Evolutionary conservation across 2,329 filamentous ascomycete species (phyloP).

Genomic region (Colletotrichum melonis): DNA sequence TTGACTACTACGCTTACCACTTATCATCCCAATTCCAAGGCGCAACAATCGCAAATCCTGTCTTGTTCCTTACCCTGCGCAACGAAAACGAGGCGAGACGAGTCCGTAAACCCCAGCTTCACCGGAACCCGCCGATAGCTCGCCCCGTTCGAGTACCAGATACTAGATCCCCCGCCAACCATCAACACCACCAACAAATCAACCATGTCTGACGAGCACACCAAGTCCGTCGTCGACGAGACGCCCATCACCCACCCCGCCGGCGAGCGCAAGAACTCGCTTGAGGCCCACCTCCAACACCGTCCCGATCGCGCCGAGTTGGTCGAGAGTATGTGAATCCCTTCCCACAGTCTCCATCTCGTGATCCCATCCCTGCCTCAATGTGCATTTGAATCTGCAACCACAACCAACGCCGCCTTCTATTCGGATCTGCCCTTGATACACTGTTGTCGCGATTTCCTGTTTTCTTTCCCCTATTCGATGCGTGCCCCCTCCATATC

Average conservation of each 20-base stretch:
- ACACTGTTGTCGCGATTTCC: background rate
- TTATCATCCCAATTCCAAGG: conserved; percentile 2
- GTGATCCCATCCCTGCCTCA: background rate
- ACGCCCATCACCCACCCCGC: conserved; percentile 66
- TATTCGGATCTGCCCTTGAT: background rate
- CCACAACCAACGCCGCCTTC: background rate
- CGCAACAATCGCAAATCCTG: conserved; percentile 8
- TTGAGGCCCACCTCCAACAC: conserved; percentile 78
- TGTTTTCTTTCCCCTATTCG: background rate
- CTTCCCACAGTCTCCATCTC: background rate
- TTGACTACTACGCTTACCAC: background rate
- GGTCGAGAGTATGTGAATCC: conserved; percentile 74
- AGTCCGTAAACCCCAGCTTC: background rate
- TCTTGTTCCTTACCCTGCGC: background rate
- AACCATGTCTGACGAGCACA: conserved; percentile 48
- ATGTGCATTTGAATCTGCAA: background rate
- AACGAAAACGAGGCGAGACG: conserved; percentile 24
- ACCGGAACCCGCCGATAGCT: background rate
- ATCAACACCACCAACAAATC: conserved; percentile 27
- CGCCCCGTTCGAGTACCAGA: conserved; percentile 14
- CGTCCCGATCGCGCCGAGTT: conserved; percentile 82
- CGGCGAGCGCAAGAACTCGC: conserved; percentile 70
- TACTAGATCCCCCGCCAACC: background rate
- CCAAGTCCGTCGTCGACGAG: conserved; percentile 58
- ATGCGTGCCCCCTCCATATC: background rate